These are phyloP conservation scores for Trametes villosa DNA, from an alignment of 768 basidiomycete species.

Conservation along the genomic window DNA sequence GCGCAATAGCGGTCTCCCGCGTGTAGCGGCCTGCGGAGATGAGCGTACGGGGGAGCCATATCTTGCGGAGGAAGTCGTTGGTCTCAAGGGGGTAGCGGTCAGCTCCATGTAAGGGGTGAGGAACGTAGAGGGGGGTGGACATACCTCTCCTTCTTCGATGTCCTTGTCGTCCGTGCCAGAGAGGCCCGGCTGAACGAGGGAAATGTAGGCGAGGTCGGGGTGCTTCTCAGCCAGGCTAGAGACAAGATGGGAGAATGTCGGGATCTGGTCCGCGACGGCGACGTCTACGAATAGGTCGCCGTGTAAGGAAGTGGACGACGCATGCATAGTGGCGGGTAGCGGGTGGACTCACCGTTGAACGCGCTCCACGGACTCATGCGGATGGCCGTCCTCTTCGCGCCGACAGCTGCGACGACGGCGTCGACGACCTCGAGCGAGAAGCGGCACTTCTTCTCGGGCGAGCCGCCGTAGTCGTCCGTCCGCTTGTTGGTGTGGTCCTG, in stretches of 20 bases:
- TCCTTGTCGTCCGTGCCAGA: slow-evolving; percentile 4
- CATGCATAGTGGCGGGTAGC: neutral
- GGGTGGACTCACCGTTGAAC: neutral
- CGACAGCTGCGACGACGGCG: slow-evolving; percentile 44
- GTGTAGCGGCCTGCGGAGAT: slow-evolving; percentile 33
- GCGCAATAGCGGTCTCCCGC: slow-evolving; percentile 26
- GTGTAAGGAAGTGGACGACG: neutral
- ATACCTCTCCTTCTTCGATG: neutral
- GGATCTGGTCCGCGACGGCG: slow-evolving; percentile 54
- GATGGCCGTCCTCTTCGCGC: slow-evolving; percentile 44
- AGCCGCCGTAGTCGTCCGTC: slow-evolving; percentile 54
- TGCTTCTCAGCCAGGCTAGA: slow-evolving; percentile 37
- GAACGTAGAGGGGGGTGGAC: slow-evolving; percentile 22
- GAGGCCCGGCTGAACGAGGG: slow-evolving; percentile 37
- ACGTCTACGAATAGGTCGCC: slow-evolving; percentile 40
- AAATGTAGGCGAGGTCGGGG: slow-evolving; percentile 47
- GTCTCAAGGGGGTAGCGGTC: slow-evolving; percentile 5
- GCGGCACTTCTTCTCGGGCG: slow-evolving; percentile 47
- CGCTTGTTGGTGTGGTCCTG: slow-evolving; percentile 43
- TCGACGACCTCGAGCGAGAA: slow-evolving; percentile 49
- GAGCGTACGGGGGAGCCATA: slow-evolving; percentile 28
- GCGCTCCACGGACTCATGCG: slow-evolving; percentile 40
- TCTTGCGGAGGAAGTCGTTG: slow-evolving; percentile 28
- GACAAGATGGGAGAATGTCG: slow-evolving; percentile 32
- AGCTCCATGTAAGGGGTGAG: slow-evolving; percentile 1